These are phyloP conservation scores for Lojkania enalia DNA, from an alignment of 2,329 filamentous ascomycete species.

Conservation along the genomic window DNA sequence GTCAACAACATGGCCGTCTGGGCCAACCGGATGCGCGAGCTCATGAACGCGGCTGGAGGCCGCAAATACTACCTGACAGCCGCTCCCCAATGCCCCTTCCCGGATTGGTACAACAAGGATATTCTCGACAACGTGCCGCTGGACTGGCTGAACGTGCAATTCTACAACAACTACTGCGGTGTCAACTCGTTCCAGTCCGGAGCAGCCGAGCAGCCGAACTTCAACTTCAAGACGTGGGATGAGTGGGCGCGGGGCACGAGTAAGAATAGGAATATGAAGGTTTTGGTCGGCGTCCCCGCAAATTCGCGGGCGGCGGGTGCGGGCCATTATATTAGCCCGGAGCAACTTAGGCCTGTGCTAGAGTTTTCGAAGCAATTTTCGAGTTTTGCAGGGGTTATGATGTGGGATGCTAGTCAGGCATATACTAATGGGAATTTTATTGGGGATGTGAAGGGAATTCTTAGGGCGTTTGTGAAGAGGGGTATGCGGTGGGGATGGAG, in stretches of 20 bases:
- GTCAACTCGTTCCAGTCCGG: slow-evolving; percentile 10
- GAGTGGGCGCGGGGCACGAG: slow-evolving; percentile 63
- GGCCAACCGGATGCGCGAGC: slow-evolving; percentile 58
- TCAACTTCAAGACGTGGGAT: slow-evolving; percentile 59
- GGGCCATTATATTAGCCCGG: slow-evolving; percentile 60
- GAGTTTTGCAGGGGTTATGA: slow-evolving; percentile 69
- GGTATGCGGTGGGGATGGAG: slow-evolving; percentile 12
- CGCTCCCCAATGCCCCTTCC: slow-evolving; percentile 69
- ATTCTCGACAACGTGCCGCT: slow-evolving; percentile 59
- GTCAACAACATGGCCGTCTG: slow-evolving; percentile 64
- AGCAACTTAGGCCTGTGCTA: slow-evolving; percentile 56
- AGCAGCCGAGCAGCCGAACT: slow-evolving; percentile 44
- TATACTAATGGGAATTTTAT: slow-evolving; percentile 29
- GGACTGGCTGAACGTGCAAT: slow-evolving; percentile 66
- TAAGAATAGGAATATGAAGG: slow-evolving; percentile 62
- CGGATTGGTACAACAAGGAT: slow-evolving; percentile 61
- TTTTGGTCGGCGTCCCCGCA: slow-evolving; percentile 65
- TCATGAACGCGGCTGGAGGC: slow-evolving; percentile 23
- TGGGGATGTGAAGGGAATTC: slow-evolving; percentile 13
- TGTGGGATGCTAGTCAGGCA: slow-evolving; percentile 60
- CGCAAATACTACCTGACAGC: slow-evolving; percentile 63
- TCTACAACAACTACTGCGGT: slow-evolving; percentile 73
- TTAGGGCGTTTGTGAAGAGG: slow-evolving; percentile 13
- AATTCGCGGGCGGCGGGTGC: slow-evolving; percentile 56
- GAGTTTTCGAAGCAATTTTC: slow-evolving; percentile 57